These are phyloP conservation scores for Phoma sp. DNA, from an alignment of 2,329 filamentous ascomycete species.

Conservation along the genomic window DNA sequence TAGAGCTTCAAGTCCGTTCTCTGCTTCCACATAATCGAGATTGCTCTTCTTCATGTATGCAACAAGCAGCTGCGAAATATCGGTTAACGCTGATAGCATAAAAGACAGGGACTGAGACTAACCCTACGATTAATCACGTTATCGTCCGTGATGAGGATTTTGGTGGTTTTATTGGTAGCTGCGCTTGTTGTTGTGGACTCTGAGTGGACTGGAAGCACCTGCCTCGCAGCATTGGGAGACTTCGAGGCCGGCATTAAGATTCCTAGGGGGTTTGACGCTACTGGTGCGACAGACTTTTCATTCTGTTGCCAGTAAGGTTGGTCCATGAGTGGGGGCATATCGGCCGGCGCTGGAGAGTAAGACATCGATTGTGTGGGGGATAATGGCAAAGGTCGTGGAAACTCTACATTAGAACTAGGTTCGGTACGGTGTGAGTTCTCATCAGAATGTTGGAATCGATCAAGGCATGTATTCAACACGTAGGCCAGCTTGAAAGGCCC, in stretches of 20 bases:
- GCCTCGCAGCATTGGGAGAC: neutral
- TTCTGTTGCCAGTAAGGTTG: conserved; percentile 5
- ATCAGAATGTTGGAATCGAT: conserved; percentile 30
- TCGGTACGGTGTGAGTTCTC: conserved; percentile 23
- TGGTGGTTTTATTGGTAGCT: neutral
- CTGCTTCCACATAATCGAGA: conserved; percentile 32
- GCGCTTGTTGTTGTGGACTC: neutral
- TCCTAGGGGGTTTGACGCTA: neutral
- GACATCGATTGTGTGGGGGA: neutral
- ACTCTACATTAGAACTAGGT: neutral
- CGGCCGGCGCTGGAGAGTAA: neutral
- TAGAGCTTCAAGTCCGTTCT: conserved; percentile 43
- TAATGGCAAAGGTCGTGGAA: neutral
- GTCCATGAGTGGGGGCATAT: neutral
- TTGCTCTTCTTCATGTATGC: conserved; percentile 40
- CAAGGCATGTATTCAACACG: conserved; percentile 36
- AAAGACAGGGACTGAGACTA: neutral
- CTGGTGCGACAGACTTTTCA: neutral
- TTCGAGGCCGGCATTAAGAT: neutral
- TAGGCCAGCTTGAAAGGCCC: conserved; percentile 43
- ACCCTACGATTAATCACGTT: conserved; percentile 49
- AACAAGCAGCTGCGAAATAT: conserved; percentile 33
- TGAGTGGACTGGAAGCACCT: neutral
- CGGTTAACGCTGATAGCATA: neutral
- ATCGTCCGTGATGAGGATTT: conserved; percentile 48